Conservation (phyloP, 805 yeast genomes). For the Candida vaughaniae region DNA sequence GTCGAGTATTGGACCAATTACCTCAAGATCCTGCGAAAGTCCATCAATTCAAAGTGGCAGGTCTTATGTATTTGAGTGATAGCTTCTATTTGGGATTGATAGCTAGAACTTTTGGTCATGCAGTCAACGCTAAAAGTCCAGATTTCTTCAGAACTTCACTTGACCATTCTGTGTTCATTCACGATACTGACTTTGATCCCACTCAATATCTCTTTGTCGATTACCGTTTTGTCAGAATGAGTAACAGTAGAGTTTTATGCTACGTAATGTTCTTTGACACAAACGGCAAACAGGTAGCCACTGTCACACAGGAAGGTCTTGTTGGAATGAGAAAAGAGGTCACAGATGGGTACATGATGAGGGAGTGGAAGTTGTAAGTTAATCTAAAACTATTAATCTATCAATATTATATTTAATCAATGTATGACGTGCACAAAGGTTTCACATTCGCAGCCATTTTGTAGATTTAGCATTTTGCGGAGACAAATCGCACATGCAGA, state of each 20-base stretch:
- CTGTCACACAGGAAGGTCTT: slow-evolving; percentile 35
- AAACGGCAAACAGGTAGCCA: slow-evolving; percentile 29
- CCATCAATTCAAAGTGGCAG: slow-evolving; percentile 7
- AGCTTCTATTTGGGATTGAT: slow-evolving; percentile 30
- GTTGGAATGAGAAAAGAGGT: slow-evolving; percentile 12
- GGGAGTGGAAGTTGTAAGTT: neutral
- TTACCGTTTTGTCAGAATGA: slow-evolving; percentile 28
- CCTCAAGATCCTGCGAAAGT: slow-evolving; percentile 19
- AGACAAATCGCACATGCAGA: too few relatives aligned
- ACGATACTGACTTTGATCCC: slow-evolving; percentile 36
- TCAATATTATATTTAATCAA: too few relatives aligned
- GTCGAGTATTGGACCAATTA: slow-evolving; percentile 25
- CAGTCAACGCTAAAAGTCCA: slow-evolving; percentile 12
- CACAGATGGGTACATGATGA: slow-evolving; percentile 4
- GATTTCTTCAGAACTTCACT: slow-evolving; percentile 37
- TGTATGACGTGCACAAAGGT: too few relatives aligned
- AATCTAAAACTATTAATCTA: too few relatives aligned
- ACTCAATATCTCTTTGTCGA: slow-evolving; percentile 37
- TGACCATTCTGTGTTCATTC: slow-evolving; percentile 36
- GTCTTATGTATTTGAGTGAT: slow-evolving; percentile 22
- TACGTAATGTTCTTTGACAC: slow-evolving; percentile 23
- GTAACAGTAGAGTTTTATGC: slow-evolving; percentile 36
- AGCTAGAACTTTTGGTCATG: slow-evolving; percentile 23
- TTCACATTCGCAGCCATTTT: too few relatives aligned
- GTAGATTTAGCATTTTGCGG: too few relatives aligned